Percentiles rank a stretch among this genome's conserved stretches.
Evolutionary conservation across 768 basidiomycete genomes (phyloP).

Genomic region (Lactifluus echinatus): DNA sequence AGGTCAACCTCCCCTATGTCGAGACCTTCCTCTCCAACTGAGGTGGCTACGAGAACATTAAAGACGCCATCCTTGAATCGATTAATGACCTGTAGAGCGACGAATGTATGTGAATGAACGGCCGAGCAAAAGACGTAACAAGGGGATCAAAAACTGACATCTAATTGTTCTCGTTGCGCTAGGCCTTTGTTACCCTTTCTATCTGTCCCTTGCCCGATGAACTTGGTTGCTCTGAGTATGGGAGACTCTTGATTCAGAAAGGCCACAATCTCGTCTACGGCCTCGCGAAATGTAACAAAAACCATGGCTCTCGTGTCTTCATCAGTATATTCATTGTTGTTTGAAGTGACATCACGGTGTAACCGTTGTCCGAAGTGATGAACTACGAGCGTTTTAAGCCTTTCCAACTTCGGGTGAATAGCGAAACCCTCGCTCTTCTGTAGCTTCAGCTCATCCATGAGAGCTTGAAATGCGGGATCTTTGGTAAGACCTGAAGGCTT

Average conservation of each 20-base stretch:
- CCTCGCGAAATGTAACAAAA: slow-evolving; percentile 84
- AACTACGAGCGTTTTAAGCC: slow-evolving; percentile 60
- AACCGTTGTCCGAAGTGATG: slow-evolving; percentile 64
- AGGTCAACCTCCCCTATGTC: slow-evolving; percentile 98
- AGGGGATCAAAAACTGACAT: slow-evolving; percentile 38
- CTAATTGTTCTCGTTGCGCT: slow-evolving; percentile 84
- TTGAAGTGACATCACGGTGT: slow-evolving; percentile 20
- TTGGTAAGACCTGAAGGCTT: slow-evolving; percentile 34
- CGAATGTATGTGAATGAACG: not conserved
- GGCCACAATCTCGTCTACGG: slow-evolving; percentile 85
- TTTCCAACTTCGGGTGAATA: slow-evolving; percentile 90
- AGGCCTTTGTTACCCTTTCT: slow-evolving; percentile 83
- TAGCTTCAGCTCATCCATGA: slow-evolving; percentile 60
- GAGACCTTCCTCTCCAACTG: slow-evolving; percentile 95
- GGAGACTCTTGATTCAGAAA: slow-evolving; percentile 68
- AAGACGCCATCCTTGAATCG: slow-evolving; percentile 81
- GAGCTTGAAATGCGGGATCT: slow-evolving; percentile 51
- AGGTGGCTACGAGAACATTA: slow-evolving; percentile 92
- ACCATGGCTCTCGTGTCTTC: slow-evolving; percentile 77
- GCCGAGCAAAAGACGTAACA: not conserved
- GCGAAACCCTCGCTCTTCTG: slow-evolving; percentile 46
- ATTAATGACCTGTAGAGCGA: slow-evolving; percentile 56
- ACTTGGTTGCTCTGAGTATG: slow-evolving; percentile 71
- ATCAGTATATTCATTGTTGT: slow-evolving; percentile 13
- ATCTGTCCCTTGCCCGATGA: slow-evolving; percentile 86